Conservation (phyloP, 768 basidiomycete species). For the Russula brevipes region DNA sequence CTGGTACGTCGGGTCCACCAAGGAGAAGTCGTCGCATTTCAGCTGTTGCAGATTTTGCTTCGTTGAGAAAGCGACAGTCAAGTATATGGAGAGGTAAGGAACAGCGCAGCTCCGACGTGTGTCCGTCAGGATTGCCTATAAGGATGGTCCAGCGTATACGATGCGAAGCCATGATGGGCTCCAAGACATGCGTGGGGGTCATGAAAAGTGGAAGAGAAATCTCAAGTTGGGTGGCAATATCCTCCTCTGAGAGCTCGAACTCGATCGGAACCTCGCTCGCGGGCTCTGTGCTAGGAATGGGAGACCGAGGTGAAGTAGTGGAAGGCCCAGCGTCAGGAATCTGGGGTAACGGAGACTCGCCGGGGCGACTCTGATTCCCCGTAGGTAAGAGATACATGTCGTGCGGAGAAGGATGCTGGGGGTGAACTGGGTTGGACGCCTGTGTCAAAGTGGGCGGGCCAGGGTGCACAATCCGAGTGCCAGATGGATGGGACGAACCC, state of each 20-base stretch:
- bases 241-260: slow-evolving; percentile 34
- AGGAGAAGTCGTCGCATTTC: slow-evolving; percentile 70
- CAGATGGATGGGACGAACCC: slow-evolving; percentile 21
- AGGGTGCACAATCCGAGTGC: slow-evolving; percentile 9
- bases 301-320: not conserved
- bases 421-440: not conserved
- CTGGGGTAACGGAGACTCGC: not conserved
- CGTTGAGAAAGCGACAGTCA: slow-evolving; percentile 63
- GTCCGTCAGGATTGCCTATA: slow-evolving; percentile 83
- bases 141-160: slow-evolving; percentile 76
- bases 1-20: slow-evolving; percentile 32
- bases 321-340: slow-evolving; percentile 12
- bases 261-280: slow-evolving; percentile 24
- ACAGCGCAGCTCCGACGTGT: slow-evolving; percentile 91
- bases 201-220: slow-evolving; percentile 54
- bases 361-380: not conserved
- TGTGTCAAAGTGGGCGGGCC: not conserved
- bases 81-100: slow-evolving; percentile 86
- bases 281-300: not conserved
- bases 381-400: not conserved
- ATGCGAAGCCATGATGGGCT: slow-evolving; percentile 73
- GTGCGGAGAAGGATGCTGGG: not conserved
- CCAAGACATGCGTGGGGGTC: slow-evolving; percentile 67
- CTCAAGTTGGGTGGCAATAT: slow-evolving; percentile 56
- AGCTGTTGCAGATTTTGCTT: slow-evolving; percentile 68